Evolutionary conservation across 2,329 filamentous ascomycete genomes (phyloP).

Genomic region (Trichophyton schoenleinii): DNA sequence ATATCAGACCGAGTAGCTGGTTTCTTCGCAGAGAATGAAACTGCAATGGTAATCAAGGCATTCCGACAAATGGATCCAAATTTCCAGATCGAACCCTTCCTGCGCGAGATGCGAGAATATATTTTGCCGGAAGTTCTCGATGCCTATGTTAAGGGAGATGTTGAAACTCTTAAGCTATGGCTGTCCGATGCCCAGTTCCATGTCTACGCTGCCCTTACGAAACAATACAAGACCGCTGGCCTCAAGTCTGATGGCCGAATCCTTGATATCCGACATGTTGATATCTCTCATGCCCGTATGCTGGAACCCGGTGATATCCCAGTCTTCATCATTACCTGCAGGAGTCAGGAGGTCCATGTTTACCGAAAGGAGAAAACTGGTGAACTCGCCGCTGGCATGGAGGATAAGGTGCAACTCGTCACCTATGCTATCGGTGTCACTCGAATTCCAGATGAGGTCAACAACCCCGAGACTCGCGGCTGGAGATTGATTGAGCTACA

Average conservation of each 20-base stretch:
- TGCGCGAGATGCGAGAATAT: constrained; percentile 92
- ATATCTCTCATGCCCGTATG: constrained; percentile 45
- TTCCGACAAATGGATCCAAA: constrained; percentile 90
- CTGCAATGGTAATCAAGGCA: constrained; percentile 92
- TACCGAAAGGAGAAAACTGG: constrained; percentile 85
- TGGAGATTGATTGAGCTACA: constrained; percentile 98
- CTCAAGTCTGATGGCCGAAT: constrained; percentile 92
- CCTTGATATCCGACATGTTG: constrained; percentile 86
- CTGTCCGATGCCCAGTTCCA: constrained; percentile 91
- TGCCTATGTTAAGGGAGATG: constrained; percentile 93
- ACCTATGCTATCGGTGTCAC: constrained; percentile 97
- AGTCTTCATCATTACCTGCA: constrained; percentile 92
- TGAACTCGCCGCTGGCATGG: constrained; percentile 89
- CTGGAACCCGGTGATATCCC: constrained; percentile 46
- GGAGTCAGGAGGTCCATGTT: constrained; percentile 95
- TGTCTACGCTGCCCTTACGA: constrained; percentile 90
- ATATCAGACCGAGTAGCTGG: constrained; percentile 87
- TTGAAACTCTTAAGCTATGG: constrained; percentile 84
- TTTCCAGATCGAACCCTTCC: constrained; percentile 90
- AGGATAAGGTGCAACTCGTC: constrained; percentile 95
- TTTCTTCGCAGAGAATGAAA: constrained; percentile 98
- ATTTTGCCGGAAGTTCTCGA: constrained; percentile 95
- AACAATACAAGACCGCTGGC: constrained; percentile 87
- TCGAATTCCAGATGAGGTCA: constrained; percentile 84
- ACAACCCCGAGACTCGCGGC: constrained; percentile 88